These are phyloP conservation scores for Hypoxylon trugodes DNA, from an alignment of 495 filamentous ascomycete genomes.

Conservation along the genomic window DNA sequence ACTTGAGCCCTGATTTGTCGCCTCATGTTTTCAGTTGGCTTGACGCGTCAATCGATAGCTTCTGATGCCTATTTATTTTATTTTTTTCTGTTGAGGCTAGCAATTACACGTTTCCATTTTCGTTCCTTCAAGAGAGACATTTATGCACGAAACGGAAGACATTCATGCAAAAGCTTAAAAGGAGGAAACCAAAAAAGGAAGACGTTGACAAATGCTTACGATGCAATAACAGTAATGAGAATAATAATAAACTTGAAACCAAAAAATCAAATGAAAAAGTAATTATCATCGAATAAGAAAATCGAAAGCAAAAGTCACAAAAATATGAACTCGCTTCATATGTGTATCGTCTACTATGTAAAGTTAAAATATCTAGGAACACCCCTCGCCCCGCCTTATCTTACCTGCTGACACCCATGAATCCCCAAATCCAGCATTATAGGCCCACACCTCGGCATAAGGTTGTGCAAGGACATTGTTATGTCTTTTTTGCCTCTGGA, in stretches of 20 bases:
- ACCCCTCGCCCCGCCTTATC: conserved; percentile 9
- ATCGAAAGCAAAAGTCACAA: too few relatives aligned
- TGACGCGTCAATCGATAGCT: conserved; percentile 40
- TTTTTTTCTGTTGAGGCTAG: conserved; percentile 31
- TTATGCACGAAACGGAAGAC: conserved; percentile 13
- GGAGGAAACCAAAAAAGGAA: conserved; percentile 7
- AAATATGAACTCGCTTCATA: too few relatives aligned
- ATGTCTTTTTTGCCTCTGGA: conserved; percentile 23
- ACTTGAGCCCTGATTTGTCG: conserved; percentile 32
- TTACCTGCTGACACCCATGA: conserved; percentile 13
- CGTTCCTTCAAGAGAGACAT: conserved; percentile 17
- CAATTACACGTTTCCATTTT: conserved; percentile 20
- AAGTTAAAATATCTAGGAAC: not conserved
- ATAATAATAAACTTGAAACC: conserved; percentile 8
- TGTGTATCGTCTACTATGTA: too few relatives aligned
- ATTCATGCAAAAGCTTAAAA: not conserved
- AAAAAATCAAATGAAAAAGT: conserved; percentile 10
- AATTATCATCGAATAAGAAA: too few relatives aligned
- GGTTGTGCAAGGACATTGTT: conserved; percentile 14
- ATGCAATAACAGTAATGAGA: not conserved
- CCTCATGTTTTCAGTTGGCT: conserved; percentile 39
- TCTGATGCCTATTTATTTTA: conserved; percentile 8
- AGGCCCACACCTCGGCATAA: too few relatives aligned
- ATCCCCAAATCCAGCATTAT: too few relatives aligned
- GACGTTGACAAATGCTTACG: conserved; percentile 1